These are phyloP conservation scores for Populus hybrid DNA, from an alignment of 441 rosid species.

Conservation along the genomic window DNA sequence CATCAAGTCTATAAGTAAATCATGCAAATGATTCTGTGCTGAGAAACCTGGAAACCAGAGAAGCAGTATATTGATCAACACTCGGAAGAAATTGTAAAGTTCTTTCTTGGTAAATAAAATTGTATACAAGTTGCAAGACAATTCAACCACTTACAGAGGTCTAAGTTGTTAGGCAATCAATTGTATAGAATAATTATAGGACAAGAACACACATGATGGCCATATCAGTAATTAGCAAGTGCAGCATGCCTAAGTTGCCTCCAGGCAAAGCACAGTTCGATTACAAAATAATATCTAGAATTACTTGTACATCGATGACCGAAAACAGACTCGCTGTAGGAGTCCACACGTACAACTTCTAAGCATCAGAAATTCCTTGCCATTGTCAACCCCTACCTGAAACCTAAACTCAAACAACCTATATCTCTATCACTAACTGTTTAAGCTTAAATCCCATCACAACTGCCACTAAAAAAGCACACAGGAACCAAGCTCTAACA, in stretches of 20 bases:
- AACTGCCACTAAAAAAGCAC: too few species aligned
- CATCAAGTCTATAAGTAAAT: neutral
- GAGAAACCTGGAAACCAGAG: conserved; percentile 14
- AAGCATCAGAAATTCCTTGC: neutral
- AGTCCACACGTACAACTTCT: neutral
- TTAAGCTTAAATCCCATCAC: too few species aligned
- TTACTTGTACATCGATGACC: neutral
- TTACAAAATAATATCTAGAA: neutral
- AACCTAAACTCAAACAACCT: neutral
- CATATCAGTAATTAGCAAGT: neutral
- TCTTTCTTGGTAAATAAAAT: too few species aligned
- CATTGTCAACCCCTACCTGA: neutral
- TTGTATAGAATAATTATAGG: neutral
- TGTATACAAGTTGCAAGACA: neutral
- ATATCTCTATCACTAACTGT: too few species aligned
- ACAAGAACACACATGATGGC: neutral
- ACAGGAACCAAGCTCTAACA: too few species aligned
- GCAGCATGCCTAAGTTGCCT: too few species aligned
- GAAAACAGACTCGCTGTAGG: neutral
- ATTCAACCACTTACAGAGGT: neutral
- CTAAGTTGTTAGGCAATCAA: neutral
- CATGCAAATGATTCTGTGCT: conserved; percentile 2
- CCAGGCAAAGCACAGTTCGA: neutral
- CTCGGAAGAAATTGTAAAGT: neutral
- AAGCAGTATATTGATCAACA: neutral